Percentiles rank a stretch among this genome's conserved stretches.
Evolutionary conservation across 2,329 filamentous ascomycete genomes (phyloP).

Genomic region (Fusarium xylarioides): DNA sequence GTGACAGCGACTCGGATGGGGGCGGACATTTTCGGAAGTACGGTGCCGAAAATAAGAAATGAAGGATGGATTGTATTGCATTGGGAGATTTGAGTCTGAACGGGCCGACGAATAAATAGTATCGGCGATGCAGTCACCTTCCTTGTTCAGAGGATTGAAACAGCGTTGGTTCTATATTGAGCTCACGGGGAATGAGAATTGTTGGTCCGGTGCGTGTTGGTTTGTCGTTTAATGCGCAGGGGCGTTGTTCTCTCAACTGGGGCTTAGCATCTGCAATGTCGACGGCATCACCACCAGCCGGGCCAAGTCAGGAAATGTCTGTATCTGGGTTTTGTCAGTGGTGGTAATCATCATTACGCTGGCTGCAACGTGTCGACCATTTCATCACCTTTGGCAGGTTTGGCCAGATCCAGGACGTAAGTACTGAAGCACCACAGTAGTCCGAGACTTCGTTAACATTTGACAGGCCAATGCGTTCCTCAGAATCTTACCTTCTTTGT

Average conservation of each 20-base stretch:
- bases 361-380: conserved; percentile 46
- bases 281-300: not conserved
- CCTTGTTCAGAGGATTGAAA: not conserved
- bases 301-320: no score
- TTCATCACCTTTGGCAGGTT: conserved; percentile 48
- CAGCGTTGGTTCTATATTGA: not conserved
- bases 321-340: conserved; percentile 20
- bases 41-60: not conserved
- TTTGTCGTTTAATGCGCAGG: not conserved
- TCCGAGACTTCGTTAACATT: no score
- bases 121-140: not conserved
- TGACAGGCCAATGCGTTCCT: conserved; percentile 42
- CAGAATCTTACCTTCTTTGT: conserved; percentile 47
- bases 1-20: conserved; percentile 38
- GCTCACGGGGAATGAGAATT: not conserved
- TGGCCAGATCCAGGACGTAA: conserved; percentile 50
- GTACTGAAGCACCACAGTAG: conserved; percentile 7
- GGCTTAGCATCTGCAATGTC: not conserved
- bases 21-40: conserved; percentile 1
- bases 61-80: not conserved
- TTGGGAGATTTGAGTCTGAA: not conserved
- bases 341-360: conserved; percentile 42
- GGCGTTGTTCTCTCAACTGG: not conserved
- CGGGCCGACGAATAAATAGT: not conserved
- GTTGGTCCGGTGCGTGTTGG: not conserved